Conservation (phyloP, 768 basidiomycete genomes). For the Kwoniella sp. region DNA sequence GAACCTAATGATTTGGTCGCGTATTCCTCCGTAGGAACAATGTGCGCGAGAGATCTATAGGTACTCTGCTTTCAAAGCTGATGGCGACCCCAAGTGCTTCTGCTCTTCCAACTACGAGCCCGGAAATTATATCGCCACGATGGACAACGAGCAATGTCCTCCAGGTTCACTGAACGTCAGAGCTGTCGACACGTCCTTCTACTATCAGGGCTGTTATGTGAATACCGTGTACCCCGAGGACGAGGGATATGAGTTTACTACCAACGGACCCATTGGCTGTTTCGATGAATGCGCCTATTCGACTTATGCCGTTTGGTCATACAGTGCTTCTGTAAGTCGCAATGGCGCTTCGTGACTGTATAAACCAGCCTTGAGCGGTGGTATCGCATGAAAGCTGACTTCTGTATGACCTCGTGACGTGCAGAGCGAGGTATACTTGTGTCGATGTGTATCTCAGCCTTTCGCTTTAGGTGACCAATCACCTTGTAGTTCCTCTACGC, state of each 20-base stretch:
- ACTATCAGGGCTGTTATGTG: neutral
- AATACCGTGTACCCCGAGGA: neutral
- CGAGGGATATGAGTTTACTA: neutral
- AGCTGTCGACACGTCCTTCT: neutral
- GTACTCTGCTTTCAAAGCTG: neutral
- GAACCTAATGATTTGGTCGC: too few relatives aligned
- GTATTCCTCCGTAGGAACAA: neutral
- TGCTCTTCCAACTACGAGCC: neutral
- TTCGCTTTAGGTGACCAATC: neutral
- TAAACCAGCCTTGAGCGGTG: too few relatives aligned
- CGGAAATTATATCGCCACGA: neutral
- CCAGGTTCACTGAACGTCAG: neutral
- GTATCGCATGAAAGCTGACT: neutral
- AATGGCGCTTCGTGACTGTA: neutral
- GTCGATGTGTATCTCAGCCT: neutral
- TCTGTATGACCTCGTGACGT: neutral
- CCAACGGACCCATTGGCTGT: neutral
- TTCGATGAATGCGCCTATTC: neutral
- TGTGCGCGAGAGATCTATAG: neutral
- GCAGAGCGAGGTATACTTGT: neutral
- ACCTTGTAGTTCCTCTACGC: neutral
- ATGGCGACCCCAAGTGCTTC: neutral
- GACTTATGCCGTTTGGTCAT: neutral
- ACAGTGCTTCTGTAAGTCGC: neutral
- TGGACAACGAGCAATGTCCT: neutral